These are phyloP conservation scores for Citrullus colocynthis DNA, from an alignment of 306 rosid genomes.

Conservation along the genomic window DNA sequence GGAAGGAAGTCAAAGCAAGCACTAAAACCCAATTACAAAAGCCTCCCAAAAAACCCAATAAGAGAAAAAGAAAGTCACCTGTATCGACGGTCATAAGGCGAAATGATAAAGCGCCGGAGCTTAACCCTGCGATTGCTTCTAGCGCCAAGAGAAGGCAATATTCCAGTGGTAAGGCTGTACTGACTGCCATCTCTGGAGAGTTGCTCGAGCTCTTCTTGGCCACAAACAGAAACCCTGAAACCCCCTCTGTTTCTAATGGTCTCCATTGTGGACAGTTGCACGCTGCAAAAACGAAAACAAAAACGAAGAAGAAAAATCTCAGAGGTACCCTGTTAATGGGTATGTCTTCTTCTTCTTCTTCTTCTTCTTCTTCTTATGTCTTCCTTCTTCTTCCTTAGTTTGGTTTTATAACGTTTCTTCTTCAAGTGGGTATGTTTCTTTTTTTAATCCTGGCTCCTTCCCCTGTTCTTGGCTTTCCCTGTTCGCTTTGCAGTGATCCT, in stretches of 20 bases:
- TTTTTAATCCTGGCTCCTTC: too few species aligned
- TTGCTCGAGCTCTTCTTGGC: conserved; percentile 44
- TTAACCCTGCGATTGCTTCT: conserved; percentile 43
- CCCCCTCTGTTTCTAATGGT: conserved; percentile 11
- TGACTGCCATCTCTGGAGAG: conserved; percentile 75
- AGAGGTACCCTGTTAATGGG: not conserved
- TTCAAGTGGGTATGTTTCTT: not conserved
- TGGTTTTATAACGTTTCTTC: too few species aligned
- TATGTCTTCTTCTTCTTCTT: not conserved
- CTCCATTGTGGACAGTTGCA: conserved; percentile 13
- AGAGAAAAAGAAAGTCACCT: conserved; percentile 23
- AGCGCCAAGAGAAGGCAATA: conserved; percentile 81
- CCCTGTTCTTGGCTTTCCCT: not conserved
- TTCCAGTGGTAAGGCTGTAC: conserved; percentile 59
- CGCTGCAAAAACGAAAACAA: not conserved
- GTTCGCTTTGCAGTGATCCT: not conserved
- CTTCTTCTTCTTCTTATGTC: not conserved
- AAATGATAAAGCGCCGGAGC: conserved; percentile 28
- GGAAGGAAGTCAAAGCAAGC: not conserved
- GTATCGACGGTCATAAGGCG: conserved; percentile 75
- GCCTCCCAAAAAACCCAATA: not conserved
- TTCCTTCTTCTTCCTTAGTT: not conserved
- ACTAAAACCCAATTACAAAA: not conserved
- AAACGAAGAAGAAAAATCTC: not conserved
- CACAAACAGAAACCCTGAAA: conserved; percentile 32